phyloP scores from a whole-genome alignment of 2,329 filamentous ascomycete species.

The Alternaria viburni region DNA sequence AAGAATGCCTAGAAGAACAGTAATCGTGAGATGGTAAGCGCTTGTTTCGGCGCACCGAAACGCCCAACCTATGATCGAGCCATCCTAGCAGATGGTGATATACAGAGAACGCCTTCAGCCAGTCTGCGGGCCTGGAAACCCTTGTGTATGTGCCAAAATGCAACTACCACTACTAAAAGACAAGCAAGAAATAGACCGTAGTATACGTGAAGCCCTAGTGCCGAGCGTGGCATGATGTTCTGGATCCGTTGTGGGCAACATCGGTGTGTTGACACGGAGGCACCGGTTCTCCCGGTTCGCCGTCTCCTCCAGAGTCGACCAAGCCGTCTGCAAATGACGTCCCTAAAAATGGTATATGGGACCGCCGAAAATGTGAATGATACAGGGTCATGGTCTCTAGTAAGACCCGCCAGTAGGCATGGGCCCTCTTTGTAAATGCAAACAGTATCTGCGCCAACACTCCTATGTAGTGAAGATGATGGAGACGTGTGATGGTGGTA shows the following conservation, averaged over 20 bases:
- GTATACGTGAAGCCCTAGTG: neutral
- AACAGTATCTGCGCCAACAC: conserved; percentile 27
- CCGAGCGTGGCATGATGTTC: neutral
- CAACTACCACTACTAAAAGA: conserved; percentile 40
- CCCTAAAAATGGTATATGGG: neutral
- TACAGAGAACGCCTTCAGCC: conserved; percentile 38
- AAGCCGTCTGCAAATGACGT: neutral
- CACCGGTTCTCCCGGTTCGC: neutral
- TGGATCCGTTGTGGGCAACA: neutral
- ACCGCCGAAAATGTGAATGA: conserved; percentile 21
- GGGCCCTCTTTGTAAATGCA: conserved; percentile 36
- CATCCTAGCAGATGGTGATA: conserved; percentile 25
- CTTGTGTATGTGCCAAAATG: conserved; percentile 39
- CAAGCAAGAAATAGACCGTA: conserved; percentile 21
- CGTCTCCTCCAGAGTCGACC: neutral
- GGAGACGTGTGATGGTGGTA: conserved; percentile 10
- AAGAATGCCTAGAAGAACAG: conserved; percentile 22
- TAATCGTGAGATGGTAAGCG: conserved; percentile 19
- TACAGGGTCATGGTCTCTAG: conserved; percentile 32
- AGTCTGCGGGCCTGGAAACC: conserved; percentile 33
- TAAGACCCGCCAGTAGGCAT: conserved; percentile 27
- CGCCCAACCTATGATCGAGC: conserved; percentile 26
- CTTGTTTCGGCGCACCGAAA: conserved; percentile 21
- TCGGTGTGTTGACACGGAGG: neutral
- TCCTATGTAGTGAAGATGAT: conserved; percentile 7